phyloP scores from a whole-genome alignment of 306 rosid species.

The Cercis canadensis region DNA sequence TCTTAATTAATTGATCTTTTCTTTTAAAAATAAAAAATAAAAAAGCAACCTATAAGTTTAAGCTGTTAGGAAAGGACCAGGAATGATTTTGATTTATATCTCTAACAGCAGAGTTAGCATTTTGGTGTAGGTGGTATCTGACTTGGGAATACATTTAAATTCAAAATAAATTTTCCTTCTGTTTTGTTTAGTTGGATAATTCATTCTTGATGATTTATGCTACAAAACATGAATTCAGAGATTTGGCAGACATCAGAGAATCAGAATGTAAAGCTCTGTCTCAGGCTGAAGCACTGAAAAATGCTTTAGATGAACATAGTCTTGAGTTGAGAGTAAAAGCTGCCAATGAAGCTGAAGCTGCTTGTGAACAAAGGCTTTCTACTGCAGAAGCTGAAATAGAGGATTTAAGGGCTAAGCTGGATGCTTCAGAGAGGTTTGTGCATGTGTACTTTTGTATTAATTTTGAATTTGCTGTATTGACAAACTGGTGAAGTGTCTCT shows the following conservation, averaged over 20 bases:
- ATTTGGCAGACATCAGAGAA: conserved; percentile 71
- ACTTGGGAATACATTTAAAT: conserved; percentile 16
- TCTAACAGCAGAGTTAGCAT: conserved; percentile 12
- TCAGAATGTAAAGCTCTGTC: conserved; percentile 76
- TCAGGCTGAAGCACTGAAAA: conserved; percentile 76
- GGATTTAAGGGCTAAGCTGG: conserved; percentile 71
- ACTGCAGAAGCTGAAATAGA: conserved; percentile 83
- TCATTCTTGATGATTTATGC: conserved; percentile 30
- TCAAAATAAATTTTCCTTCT: conserved; percentile 14
- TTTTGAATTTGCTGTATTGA: conserved; percentile 30
- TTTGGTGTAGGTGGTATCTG: conserved; percentile 23
- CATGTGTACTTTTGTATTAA: conserved; percentile 8
- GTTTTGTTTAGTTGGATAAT: conserved; percentile 26
- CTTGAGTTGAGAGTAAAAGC: conserved; percentile 93
- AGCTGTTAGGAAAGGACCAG: too few species aligned
- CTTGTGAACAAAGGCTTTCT: conserved; percentile 86
- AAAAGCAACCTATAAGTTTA: too few species aligned
- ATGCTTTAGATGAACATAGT: conserved; percentile 93
- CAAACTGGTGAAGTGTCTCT: conserved; percentile 23
- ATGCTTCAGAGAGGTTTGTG: conserved; percentile 80
- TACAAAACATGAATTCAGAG: conserved; percentile 58
- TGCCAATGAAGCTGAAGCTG: conserved; percentile 96
- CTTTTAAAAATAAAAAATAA: too few species aligned
- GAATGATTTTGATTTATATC: too few species aligned
- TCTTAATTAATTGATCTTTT: too few species aligned